Conservation (phyloP, 2,329 filamentous ascomycete species). For the Xylaria arbuscula region DNA sequence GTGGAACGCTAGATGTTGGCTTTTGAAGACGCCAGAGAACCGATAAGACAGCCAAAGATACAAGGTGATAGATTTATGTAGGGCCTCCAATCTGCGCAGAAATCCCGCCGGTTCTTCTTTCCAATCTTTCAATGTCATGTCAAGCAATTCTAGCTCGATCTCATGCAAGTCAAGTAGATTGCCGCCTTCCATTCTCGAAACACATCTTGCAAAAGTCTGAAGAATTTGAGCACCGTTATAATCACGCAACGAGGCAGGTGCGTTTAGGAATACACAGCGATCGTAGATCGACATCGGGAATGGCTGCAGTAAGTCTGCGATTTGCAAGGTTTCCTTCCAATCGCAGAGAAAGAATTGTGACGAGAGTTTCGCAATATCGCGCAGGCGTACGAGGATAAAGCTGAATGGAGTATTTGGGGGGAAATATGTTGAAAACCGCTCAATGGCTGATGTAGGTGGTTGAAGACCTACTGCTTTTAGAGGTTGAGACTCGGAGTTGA, state of each 20-base stretch:
- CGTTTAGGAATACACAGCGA: conserved; percentile 77
- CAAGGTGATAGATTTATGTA: conserved; percentile 85
- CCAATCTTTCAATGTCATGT: conserved; percentile 63
- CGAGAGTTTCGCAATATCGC: conserved; percentile 73
- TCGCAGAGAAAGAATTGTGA: conserved; percentile 77
- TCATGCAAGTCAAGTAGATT: conserved; percentile 76
- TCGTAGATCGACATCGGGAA: conserved; percentile 77
- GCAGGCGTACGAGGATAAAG: conserved; percentile 81
- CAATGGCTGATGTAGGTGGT: conserved; percentile 76
- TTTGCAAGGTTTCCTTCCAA: conserved; percentile 69
- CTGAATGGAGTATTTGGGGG: conserved; percentile 82
- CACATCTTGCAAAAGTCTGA: conserved; percentile 72
- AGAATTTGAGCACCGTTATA: conserved; percentile 62
- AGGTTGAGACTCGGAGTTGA: conserved; percentile 71
- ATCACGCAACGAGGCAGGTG: conserved; percentile 72
- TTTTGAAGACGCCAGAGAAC: conserved; percentile 82
- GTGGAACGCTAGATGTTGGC: conserved; percentile 79
- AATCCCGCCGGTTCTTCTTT: conserved; percentile 62
- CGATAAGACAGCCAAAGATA: conserved; percentile 96
- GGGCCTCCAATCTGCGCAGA: conserved; percentile 74
- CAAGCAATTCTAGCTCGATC: conserved; percentile 79
- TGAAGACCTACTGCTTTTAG: conserved; percentile 78
- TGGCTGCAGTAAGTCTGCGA: conserved; percentile 80
- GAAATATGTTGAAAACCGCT: conserved; percentile 82
- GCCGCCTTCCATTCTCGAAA: conserved; percentile 75